A percentile compares a stretch with the other conserved stretches of the same genome.
These are phyloP conservation scores for Komagataea norvegica DNA, from an alignment of 1,139 yeast species.

Conservation along the genomic window DNA sequence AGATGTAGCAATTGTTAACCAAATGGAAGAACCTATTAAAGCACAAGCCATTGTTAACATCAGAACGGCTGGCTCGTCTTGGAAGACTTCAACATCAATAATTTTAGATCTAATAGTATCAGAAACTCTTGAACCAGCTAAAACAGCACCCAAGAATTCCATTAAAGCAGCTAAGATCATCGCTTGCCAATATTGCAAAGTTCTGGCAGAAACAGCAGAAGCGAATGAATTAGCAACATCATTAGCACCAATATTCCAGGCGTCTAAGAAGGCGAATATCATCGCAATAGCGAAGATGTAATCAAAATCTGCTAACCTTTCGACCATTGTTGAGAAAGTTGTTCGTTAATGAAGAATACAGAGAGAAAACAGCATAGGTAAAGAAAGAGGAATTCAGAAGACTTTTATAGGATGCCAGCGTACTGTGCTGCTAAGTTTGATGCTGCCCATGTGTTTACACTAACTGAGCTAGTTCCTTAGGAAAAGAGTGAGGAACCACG, in stretches of 20 bases:
- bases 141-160: slow-evolving; percentile 72
- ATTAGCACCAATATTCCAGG: slow-evolving; percentile 82
- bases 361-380: background rate
- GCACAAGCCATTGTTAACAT: slow-evolving; percentile 78
- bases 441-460: background rate
- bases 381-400: background rate
- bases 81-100: slow-evolving; percentile 46
- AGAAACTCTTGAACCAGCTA: slow-evolving; percentile 66
- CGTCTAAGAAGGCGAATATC: slow-evolving; percentile 72
- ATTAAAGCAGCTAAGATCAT: slow-evolving; percentile 62
- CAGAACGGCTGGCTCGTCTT: slow-evolving; percentile 58
- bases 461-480: too few relatives aligned
- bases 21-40: slow-evolving; percentile 65
- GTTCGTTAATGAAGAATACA: too few relatives aligned
- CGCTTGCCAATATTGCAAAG: slow-evolving; percentile 71
- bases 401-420: too few relatives aligned
- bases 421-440: too few relatives aligned
- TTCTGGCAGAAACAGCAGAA: slow-evolving; percentile 65
- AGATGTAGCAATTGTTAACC: slow-evolving; percentile 65
- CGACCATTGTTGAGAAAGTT: slow-evolving; percentile 20
- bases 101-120: slow-evolving; percentile 65
- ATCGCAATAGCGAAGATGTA: slow-evolving; percentile 63
- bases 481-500: too few relatives aligned
- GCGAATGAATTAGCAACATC: slow-evolving; percentile 82
- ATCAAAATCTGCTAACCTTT: slow-evolving; percentile 51